Evolutionary conservation across 1,139 yeast species (phyloP), one percentile per base, ranked within the genome.

Genomic region (Kurtzmaniella quercitrusa): DNA sequence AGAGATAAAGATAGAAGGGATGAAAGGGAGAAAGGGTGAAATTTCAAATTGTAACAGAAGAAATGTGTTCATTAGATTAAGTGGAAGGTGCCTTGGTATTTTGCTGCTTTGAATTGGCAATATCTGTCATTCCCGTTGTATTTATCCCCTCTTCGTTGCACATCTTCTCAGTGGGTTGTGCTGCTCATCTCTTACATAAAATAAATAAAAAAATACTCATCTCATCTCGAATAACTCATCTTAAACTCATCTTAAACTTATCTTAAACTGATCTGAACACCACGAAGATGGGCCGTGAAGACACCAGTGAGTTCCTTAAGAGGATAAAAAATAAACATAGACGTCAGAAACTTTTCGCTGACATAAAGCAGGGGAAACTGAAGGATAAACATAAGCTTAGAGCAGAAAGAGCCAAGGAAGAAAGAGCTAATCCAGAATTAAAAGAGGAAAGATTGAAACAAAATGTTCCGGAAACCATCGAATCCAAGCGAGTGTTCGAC

Each of bases 401-500:
- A 54, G 77, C 79, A 21, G 81, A 80, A 45, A 77, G 96, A 58
- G 94, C 94, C 37, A 85, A 84, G 59, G 94, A 82, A 55, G 98
- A 90, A 65, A 72, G 83, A 44, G 79, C 73, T 33, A 86, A 91
- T 59, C 97, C 96, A 0, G 88, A 82, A 53, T 66, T 88, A 48
- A 85, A 80, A 59, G 90, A 81, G 47, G 84, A 89, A 59, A 81
- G 98, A 62, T 70, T 91, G 41, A 80, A 82, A 3, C 81, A 75
- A 45, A 90, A 91, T 60, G 81, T 88, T 1, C 94, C 98, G 1
- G 85, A 81, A 23, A 94, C 98, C 7, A 82, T 91, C 44, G 98
- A 93, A 55, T 76, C 82, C 47, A 89, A 88, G 72, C 74, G 98
- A 60, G 94, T 85, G 0, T 93, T 65, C 53, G 98, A 93, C 64